A percentile compares a stretch with the other conserved stretches of the same genome.
Evolutionary conservation across 768 basidiomycete genomes (phyloP).

Genomic region (Rhizopogon salebrosus): DNA sequence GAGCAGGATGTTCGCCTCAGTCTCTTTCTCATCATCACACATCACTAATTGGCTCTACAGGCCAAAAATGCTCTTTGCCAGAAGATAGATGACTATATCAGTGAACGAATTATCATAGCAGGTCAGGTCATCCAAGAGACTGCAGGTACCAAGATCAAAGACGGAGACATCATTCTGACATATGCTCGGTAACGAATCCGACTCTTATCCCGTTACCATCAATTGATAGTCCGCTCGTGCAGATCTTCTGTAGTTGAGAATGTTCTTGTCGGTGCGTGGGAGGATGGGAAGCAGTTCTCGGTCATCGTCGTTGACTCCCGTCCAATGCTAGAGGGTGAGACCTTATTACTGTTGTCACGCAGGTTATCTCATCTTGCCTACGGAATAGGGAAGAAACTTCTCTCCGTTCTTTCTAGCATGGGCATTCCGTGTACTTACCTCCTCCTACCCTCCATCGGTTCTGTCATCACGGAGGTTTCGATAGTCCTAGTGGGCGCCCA

Average conservation of each 20-base stretch:
- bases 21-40: not conserved
- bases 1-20: constrained; percentile 79
- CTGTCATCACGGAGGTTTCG: constrained; percentile 75
- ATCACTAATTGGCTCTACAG: constrained; percentile 33
- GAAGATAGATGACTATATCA: constrained; percentile 90
- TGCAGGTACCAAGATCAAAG: constrained; percentile 89
- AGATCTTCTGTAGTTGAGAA: constrained; percentile 96
- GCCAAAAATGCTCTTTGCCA: constrained; percentile 81
- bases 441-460: constrained; percentile 80
- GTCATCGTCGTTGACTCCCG: constrained; percentile 94
- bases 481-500: constrained; percentile 91
- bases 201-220: not conserved
- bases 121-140: constrained; percentile 89
- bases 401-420: constrained; percentile 62
- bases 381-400: constrained; percentile 66
- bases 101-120: constrained; percentile 88
- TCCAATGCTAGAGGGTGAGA: constrained; percentile 82
- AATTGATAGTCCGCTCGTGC: constrained; percentile 1
- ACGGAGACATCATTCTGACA: constrained; percentile 88
- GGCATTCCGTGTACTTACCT: constrained; percentile 85
- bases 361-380: not conserved
- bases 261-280: constrained; percentile 72
- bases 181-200: constrained; percentile 67
- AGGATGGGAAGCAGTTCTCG: constrained; percentile 72
- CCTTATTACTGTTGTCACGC: not conserved